Percentiles rank a stretch among this genome's conserved stretches.
These are phyloP conservation scores for Paecilomyces niveus DNA, from an alignment of 2,329 filamentous ascomycete species.

Conservation along the genomic window DNA sequence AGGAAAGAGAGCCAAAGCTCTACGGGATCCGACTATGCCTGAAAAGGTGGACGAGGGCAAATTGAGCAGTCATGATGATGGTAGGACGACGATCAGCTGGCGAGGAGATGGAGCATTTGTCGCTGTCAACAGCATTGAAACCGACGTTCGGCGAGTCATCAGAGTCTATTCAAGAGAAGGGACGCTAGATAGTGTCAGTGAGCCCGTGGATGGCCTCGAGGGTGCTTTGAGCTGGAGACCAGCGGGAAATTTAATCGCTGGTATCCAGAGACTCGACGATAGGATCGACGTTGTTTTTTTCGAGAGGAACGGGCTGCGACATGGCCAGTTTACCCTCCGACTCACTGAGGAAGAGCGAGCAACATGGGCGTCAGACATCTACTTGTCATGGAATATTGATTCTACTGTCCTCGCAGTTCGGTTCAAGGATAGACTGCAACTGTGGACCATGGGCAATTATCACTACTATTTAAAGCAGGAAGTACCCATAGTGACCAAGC, in stretches of 20 bases:
- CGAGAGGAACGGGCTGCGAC: constrained; percentile 92
- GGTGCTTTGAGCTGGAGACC: constrained; percentile 84
- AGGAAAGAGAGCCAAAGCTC: constrained; percentile 75
- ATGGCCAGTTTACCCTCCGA: constrained; percentile 84
- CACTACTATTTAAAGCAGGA: constrained; percentile 98
- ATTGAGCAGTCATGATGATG: constrained; percentile 67
- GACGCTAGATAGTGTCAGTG: constrained; percentile 83
- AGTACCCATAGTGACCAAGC: constrained; percentile 43
- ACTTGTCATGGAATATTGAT: constrained; percentile 81
- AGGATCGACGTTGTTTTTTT: constrained; percentile 86
- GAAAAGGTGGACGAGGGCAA: constrained; percentile 82
- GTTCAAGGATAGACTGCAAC: constrained; percentile 66
- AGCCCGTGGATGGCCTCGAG: constrained; percentile 90
- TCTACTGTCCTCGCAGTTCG: constrained; percentile 84
- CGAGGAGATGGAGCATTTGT: constrained; percentile 89
- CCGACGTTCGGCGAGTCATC: constrained; percentile 65
- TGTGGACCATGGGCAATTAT: constrained; percentile 97
- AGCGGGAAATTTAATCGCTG: constrained; percentile 82
- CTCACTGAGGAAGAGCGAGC: constrained; percentile 53
- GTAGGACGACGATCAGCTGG: constrained; percentile 72
- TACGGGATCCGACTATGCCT: constrained; percentile 89
- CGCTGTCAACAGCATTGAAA: constrained; percentile 73
- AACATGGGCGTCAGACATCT: constrained; percentile 51
- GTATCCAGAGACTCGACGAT: constrained; percentile 64
- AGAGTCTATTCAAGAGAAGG: constrained; percentile 89